Evolutionary conservation across 2,329 filamentous ascomycete genomes (phyloP).

Genomic region (Ceratocystis ficicola): DNA sequence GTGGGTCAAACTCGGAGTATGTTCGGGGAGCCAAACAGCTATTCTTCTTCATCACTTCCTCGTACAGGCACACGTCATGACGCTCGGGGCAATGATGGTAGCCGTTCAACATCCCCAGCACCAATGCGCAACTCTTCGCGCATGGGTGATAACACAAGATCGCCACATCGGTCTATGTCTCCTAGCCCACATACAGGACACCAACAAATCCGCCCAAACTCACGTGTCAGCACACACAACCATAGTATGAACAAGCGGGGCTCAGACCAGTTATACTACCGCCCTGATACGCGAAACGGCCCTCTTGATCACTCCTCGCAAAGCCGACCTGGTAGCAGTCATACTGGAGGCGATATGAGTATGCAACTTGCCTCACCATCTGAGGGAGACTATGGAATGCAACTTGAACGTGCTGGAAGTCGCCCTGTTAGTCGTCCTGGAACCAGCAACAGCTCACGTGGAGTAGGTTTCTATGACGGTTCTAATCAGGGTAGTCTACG

Average conservation of each 20-base stretch:
- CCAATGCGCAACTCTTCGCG: conserved; percentile 33
- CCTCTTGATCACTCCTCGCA: conserved; percentile 31
- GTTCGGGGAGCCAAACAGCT: conserved; percentile 39
- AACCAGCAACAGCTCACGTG: conserved; percentile 35
- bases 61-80: conserved; percentile 42
- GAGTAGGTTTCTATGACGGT: conserved; percentile 47
- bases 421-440: conserved; percentile 36
- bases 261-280: conserved; percentile 41
- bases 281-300: conserved; percentile 37
- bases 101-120: conserved; percentile 54
- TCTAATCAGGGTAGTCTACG: conserved; percentile 34
- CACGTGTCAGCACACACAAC: conserved; percentile 26
- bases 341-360: conserved; percentile 47
- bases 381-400: conserved; percentile 48
- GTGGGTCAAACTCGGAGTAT: conserved; percentile 70
- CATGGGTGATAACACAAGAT: conserved; percentile 15
- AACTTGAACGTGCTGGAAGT: conserved; percentile 35
- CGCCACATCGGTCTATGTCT: conserved; percentile 17
- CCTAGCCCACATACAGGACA: conserved; percentile 15
- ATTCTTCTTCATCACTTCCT: conserved; percentile 21
- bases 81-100: conserved; percentile 48
- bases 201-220: conserved; percentile 16
- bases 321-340: conserved; percentile 39
- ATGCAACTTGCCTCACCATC: conserved; percentile 51
- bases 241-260: conserved; percentile 35